A percentile compares a stretch with the other conserved stretches of the same genome.
Conservation (phyloP, 306 rosid species). For the Cucumis cinereus region DNA sequence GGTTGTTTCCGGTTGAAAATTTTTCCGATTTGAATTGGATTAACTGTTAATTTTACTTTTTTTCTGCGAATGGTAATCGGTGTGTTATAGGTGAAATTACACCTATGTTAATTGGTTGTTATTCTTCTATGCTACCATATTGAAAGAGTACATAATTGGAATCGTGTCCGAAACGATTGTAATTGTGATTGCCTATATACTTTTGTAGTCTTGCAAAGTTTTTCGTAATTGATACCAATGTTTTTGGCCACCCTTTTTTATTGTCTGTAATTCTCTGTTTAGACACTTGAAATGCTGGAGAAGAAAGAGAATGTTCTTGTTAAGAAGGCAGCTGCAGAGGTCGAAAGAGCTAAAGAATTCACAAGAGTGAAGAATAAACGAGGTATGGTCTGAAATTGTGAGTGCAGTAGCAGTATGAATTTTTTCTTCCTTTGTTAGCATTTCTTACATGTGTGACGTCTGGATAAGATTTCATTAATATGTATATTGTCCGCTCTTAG, state of each 20-base stretch:
- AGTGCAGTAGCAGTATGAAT: neutral
- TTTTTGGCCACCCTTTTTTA: neutral
- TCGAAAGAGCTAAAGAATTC: conserved; percentile 87
- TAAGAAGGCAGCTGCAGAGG: conserved; percentile 71
- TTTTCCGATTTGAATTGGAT: neutral
- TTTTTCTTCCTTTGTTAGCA: neutral
- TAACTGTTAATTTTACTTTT: neutral
- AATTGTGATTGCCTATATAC: neutral
- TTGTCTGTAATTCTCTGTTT: conserved; percentile 7
- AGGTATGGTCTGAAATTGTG: conserved; percentile 29
- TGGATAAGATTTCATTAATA: neutral
- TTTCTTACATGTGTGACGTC: neutral
- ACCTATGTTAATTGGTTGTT: neutral
- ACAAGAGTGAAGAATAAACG: conserved; percentile 77
- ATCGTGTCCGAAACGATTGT: neutral
- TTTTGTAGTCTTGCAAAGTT: neutral
- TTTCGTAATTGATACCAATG: neutral
- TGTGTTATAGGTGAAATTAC: neutral
- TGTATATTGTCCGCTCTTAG: neutral
- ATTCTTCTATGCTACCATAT: neutral
- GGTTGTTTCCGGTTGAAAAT: neutral
- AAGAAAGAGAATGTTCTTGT: conserved; percentile 85
- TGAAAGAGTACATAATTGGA: neutral
- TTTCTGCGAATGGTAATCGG: neutral
- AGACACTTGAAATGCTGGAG: conserved; percentile 99